Percentiles rank a stretch among this genome's conserved stretches.
phyloP scores from a whole-genome alignment of 208 protist genomes.

The Leishmania turanica region DNA sequence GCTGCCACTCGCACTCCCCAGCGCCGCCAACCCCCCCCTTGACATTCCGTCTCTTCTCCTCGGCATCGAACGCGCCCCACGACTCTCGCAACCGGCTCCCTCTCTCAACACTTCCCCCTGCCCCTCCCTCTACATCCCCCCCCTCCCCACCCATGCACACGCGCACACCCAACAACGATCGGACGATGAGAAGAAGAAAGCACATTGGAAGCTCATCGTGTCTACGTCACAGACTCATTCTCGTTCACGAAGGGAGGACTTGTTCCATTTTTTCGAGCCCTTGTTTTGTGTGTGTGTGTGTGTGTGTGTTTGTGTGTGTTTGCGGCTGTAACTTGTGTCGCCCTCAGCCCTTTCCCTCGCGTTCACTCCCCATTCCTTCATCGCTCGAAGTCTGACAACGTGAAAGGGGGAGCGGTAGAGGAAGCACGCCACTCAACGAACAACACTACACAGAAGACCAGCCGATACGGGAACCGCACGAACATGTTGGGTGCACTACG shows the following conservation, averaged over 20 bases:
- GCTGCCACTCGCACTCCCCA: neutral
- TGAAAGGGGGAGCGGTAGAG: neutral
- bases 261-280: neutral
- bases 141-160: neutral
- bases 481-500: slow-evolving; percentile 12
- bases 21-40: neutral
- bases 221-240: neutral
- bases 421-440: neutral
- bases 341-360: neutral
- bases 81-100: neutral
- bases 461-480: neutral
- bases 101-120: neutral
- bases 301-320: neutral
- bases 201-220: neutral
- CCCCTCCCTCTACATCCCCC: neutral
- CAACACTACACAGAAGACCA: neutral
- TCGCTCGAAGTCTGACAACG: neutral
- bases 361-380: neutral
- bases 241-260: neutral
- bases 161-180: neutral
- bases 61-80: neutral
- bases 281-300: neutral
- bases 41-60: neutral
- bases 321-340: neutral
- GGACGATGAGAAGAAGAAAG: neutral